Evolutionary conservation across 805 yeast genomes (phyloP), one percentile per base, ranked within the genome.

Genomic region (Schwanniomyces sp.): DNA sequence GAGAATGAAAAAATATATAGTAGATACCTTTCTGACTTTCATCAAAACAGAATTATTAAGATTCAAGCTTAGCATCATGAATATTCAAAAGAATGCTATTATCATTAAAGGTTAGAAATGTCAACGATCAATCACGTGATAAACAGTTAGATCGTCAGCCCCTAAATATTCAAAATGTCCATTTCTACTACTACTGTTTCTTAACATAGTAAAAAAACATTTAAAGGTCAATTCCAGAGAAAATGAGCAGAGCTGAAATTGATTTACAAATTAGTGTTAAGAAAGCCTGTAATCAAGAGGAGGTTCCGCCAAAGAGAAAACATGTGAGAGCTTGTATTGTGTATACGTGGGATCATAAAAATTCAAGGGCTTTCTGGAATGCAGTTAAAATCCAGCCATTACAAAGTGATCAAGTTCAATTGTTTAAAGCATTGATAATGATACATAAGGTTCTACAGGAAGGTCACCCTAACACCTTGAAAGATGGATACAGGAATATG

Each of bases 301-400:
- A 91, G 62, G 79, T 87, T 4, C 96, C 97, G 0, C 97, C 99
- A 1, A 92, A 92, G 67, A 77, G 99, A 56, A 92, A 92, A 65
- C 99, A 92, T 68, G 98, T 92, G 5, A 77, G 99, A 59, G 90
- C 96, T 1, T 90, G 97, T 72, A 91, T 91, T 50, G 96, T 92
- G 34, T 91, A 86, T 67, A 90, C 97, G 0, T 92, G 97, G 97
- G 99, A 94, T 66, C 92, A 89, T 59, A 86, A 87, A 62, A 82
- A 89, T 34, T 83, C 95, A 3, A 77, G 82, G 48, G 88, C 88
- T 8, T 88, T 91, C 58, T 92, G 97, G 92, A 83, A 87, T 57
- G 83, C 85, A 1, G 72, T 92, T 52, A 89, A 88, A 65, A 67
- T 86, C 45, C 82, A 84, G 52, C 96, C 97, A 1, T 71, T 91